Base-by-base conservation (phyloP, 2,329 filamentous ascomycete species). In the Talaromyces funiculosus region DNA sequence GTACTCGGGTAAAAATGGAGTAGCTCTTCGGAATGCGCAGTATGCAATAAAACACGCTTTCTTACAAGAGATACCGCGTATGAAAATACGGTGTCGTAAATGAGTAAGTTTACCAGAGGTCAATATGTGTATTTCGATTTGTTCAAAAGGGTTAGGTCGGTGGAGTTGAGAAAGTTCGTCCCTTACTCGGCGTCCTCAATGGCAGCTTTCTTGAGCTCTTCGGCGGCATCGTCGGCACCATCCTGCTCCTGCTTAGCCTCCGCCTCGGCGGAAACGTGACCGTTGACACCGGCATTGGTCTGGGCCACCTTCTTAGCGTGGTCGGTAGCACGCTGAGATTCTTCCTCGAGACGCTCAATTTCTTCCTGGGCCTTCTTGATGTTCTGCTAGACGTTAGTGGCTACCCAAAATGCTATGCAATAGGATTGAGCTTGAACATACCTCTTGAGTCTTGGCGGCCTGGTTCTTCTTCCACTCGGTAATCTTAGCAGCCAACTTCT, bases 321-420 rank as follows among this genome's bases (percentile, higher is more conserved):
- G 47, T 72, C 77, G 66, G 74, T 77, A 64, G 75, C 77, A 64
- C 77, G 77, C 65, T 81, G 81, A 63, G 65, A 86, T 73, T 97
- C 93, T 60, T 82, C 79, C 67, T 87, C 85, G 45, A 97, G 85
- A 67, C 87, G 87, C 73, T 92, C 90, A 64, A 99, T 95, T 77
- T 97, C 92, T 77, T 93, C 93, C 82, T 96, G 89, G 63, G 94
- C 94, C 78, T 97, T 96, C 65, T 91, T 90, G 63, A 97, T 88
- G 82, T 99, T 99, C 94, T 97, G 70, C 29, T 78, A 61, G 66
- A 65, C 58, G 61, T 66, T 62, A 70, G 65, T 62, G 64, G 24
- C n/a, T 45, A 31, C 64, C 61, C 16, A 5, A 33, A 3, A 40
- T 1, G 22, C 5, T 62, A 18, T 6, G 16, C 31, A 35, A 45